Percentiles rank a stretch among this genome's conserved stretches.
These are phyloP conservation scores for Vinca minor DNA, from an alignment of 257 asterid genomes.

Conservation along the genomic window DNA sequence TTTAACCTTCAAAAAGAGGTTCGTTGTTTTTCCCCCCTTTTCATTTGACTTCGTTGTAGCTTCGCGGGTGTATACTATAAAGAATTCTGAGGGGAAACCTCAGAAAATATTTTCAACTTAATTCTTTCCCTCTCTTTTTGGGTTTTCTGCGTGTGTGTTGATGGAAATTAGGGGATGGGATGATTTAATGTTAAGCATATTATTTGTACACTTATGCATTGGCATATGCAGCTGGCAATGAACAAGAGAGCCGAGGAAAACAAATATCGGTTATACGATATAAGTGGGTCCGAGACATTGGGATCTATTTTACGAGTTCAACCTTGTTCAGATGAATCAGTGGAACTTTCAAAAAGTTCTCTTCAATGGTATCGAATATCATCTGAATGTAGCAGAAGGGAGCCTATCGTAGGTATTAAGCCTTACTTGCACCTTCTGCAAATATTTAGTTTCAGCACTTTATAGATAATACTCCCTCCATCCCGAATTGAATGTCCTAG, in stretches of 20 bases:
- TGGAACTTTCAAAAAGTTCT: constrained; percentile 68
- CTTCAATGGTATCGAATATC: constrained; percentile 89
- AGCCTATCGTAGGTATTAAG: constrained; percentile 65
- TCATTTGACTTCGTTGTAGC: background rate
- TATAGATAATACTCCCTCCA: too few relatives aligned
- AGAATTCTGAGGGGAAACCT: background rate
- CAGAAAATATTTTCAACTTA: background rate
- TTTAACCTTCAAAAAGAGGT: constrained; percentile 81
- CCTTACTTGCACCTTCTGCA: background rate
- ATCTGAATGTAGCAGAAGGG: constrained; percentile 89
- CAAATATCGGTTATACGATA: constrained; percentile 32
- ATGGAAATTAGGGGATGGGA: background rate
- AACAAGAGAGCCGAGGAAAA: constrained; percentile 63
- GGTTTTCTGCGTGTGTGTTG: background rate
- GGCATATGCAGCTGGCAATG: constrained; percentile 51
- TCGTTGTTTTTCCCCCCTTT: background rate
- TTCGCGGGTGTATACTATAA: too few relatives aligned
- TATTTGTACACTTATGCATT: constrained; percentile 10
- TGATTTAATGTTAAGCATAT: background rate
- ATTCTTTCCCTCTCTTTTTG: too few relatives aligned
- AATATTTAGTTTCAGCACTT: background rate
- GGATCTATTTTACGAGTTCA: constrained; percentile 80
- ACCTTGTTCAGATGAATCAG: constrained; percentile 56
- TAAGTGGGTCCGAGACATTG: constrained; percentile 52
- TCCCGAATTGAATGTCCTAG: background rate